A percentile compares a stretch with the other conserved stretches of the same genome.
Evolutionary conservation across 805 yeast genomes (phyloP).

Genomic region (Ogataea populi-albae): DNA sequence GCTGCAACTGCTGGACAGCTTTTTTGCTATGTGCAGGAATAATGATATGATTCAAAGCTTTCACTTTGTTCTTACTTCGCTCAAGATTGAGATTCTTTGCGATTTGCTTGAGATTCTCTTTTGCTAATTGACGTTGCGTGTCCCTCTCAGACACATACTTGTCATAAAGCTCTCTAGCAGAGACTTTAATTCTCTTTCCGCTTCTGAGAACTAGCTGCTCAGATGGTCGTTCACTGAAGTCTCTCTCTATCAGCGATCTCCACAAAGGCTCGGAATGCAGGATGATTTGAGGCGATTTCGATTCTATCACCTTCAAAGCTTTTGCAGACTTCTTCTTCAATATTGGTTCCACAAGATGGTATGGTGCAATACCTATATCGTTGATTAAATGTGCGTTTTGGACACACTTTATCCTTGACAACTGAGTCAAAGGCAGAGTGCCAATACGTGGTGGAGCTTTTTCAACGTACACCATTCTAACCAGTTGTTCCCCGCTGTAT

Average conservation of each 20-base stretch:
- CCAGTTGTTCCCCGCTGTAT: too few relatives aligned
- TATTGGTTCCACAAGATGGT: slow-evolving; percentile 47
- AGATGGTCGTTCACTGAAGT: slow-evolving; percentile 45
- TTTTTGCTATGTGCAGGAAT: slow-evolving; percentile 17
- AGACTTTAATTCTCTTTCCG: slow-evolving; percentile 26
- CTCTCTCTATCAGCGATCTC: slow-evolving; percentile 42
- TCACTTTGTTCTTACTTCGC: slow-evolving; percentile 42
- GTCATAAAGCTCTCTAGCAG: slow-evolving; percentile 39
- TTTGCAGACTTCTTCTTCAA: slow-evolving; percentile 43
- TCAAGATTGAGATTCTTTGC: slow-evolving; percentile 38
- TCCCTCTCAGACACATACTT: slow-evolving; percentile 41
- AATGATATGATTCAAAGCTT: slow-evolving; percentile 28
- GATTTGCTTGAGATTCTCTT: slow-evolving; percentile 41
- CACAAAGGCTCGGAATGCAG: slow-evolving; percentile 45
- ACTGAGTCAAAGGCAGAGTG: slow-evolving; percentile 23
- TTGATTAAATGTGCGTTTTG: slow-evolving; percentile 31
- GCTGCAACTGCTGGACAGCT: slow-evolving; percentile 10
- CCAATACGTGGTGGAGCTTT: slow-evolving; percentile 23
- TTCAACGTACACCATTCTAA: slow-evolving; percentile 16
- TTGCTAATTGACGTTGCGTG: slow-evolving; percentile 41
- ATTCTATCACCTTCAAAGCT: slow-evolving; percentile 41
- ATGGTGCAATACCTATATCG: slow-evolving; percentile 36
- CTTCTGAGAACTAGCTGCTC: slow-evolving; percentile 14
- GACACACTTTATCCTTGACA: slow-evolving; percentile 29
- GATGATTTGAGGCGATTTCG: slow-evolving; percentile 39